Evolutionary conservation across 2,329 filamentous ascomycete species (phyloP).

Genomic region (Xylariaceae sp.): DNA sequence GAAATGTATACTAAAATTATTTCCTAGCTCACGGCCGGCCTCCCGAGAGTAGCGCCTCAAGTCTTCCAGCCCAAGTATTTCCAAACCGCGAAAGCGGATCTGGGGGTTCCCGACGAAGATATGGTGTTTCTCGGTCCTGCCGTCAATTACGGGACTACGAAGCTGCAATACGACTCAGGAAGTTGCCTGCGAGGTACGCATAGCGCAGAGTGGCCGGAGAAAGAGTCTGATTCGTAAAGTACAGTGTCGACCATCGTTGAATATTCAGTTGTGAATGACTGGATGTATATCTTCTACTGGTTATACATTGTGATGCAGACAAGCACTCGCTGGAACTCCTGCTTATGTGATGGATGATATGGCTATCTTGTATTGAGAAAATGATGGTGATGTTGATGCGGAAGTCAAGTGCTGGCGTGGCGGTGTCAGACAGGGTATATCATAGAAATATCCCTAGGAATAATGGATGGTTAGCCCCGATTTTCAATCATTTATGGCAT

Average conservation of each 20-base stretch:
- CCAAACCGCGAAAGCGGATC: constrained; percentile 24
- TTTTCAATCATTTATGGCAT: too few species aligned
- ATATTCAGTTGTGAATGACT: neutral
- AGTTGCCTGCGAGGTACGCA: constrained; percentile 31
- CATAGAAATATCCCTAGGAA: too few species aligned
- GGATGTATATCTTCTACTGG: neutral
- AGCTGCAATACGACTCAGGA: constrained; percentile 27
- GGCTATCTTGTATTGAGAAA: too few species aligned
- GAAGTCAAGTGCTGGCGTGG: too few species aligned
- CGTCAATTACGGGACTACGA: constrained; percentile 27
- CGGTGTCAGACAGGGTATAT: too few species aligned
- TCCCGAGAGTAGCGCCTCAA: constrained; percentile 25
- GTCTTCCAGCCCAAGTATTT: constrained; percentile 26
- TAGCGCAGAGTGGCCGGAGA: constrained; percentile 25
- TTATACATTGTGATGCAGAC: too few species aligned
- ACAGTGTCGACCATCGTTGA: neutral
- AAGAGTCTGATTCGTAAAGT: neutral
- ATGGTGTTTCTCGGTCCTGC: constrained; percentile 32
- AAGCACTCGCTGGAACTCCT: too few species aligned
- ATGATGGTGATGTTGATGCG: too few species aligned
- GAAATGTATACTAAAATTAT: constrained; percentile 5
- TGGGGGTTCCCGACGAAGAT: constrained; percentile 27
- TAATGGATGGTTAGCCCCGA: too few species aligned
- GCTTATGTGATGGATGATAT: too few species aligned
- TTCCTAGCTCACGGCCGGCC: constrained; percentile 16